Base-by-base conservation (phyloP, 139 green algal species). In the Tetradesmus lagerheimii region DNA sequence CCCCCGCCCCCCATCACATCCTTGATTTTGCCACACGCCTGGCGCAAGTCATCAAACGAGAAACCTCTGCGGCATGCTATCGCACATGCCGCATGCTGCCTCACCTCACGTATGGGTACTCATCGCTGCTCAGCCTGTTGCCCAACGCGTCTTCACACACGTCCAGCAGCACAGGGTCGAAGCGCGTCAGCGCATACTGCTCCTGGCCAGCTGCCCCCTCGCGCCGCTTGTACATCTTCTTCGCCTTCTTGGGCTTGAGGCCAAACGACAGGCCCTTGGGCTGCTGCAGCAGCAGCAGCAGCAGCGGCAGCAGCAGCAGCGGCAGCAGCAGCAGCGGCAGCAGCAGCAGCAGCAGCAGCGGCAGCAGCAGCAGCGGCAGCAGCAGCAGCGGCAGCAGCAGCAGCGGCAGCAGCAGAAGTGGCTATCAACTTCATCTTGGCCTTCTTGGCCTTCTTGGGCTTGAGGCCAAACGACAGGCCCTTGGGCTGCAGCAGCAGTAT, bases 61-160 rank as follows among this genome's bases (percentile, higher is more conserved):
- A n/a, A n/a, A n/a, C n/a, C n/a, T 20, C 50, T 25, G 14, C 50
- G 5, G 12, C 14, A 64, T 20, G 12, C 15, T 64, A 25, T 64
- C 2, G 15, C 50, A 64, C 3, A 2, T 27, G 53, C 50, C 5
- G 34, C 47, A 43, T 20, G 14, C 4, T n/a, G 20, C 2, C 92
- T 53, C 57, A 93, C 90, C 92, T 82, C 29, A 98, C 92, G 77
- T 95, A 97, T 1, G 97, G 97, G 92, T 95, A 99, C 87, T 98
- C 94, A n/a, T 97, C 95, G 8, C 43, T 8, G 23, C 90, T 92
- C 77, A 99, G 93, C 80, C 88, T 92, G 53, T 92, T 92, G 6
- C 83, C 79, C 1, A 88, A 50, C 25, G 93, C 45, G 78, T 94
- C 91, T 29, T 91, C 89, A 79, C 92, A 15, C 62, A 95, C 86